Evolutionary conservation across 139 green algal genomes (phyloP).

Genomic region (Yamagishiella unicocca): DNA sequence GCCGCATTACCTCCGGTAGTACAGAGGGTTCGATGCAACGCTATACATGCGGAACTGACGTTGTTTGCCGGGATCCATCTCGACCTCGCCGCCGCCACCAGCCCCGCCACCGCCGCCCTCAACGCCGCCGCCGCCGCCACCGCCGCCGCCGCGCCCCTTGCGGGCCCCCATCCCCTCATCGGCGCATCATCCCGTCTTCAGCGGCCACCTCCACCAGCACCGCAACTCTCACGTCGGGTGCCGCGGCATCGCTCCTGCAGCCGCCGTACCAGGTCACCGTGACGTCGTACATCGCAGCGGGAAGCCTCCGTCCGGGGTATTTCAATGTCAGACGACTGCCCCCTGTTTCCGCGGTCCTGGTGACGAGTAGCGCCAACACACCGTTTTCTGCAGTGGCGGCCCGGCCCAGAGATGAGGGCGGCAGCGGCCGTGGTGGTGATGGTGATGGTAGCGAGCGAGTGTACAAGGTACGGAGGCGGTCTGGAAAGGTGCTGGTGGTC

Average conservation of each 20-base stretch:
- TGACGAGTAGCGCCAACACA: constrained; percentile 54
- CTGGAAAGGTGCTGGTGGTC: background rate
- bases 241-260: background rate
- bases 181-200: no score
- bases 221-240: background rate
- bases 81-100: background rate
- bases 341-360: constrained; percentile 57
- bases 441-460: no score
- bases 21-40: no score
- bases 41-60: no score
- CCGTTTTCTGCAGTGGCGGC: constrained; percentile 58
- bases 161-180: no score
- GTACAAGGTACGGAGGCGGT: constrained; percentile 56
- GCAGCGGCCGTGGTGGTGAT: background rate
- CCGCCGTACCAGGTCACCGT: constrained; percentile 66
- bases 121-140: background rate
- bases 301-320: constrained; percentile 55
- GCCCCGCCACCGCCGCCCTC: background rate
- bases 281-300: constrained; percentile 63
- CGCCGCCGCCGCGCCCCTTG: background rate
- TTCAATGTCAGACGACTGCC: constrained; percentile 46
- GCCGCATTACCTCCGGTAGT: no score
- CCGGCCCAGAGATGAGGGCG: background rate
- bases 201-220: background rate
- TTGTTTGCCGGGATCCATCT: constrained; percentile 48